Percentiles rank a stretch among this genome's conserved stretches.
phyloP scores from a whole-genome alignment of 345 rosid genomes.

The Toxicodendron radicans region DNA sequence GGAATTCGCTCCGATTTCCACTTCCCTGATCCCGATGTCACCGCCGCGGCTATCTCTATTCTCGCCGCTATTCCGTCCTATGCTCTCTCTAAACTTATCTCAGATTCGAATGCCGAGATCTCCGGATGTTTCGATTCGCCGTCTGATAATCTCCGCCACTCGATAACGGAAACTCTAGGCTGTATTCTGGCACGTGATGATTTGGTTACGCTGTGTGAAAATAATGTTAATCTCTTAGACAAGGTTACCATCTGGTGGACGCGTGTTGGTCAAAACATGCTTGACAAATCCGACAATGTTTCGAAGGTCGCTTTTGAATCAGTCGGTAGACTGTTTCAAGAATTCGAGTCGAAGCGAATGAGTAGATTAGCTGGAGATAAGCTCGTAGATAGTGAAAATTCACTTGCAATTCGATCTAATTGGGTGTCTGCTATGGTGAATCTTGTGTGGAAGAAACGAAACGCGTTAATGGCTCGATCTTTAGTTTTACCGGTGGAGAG shows the following conservation, averaged over 20 bases:
- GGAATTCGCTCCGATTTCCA: conserved; percentile 85
- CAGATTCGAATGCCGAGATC: conserved; percentile 72
- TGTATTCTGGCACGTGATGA: conserved; percentile 92
- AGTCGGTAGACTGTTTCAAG: conserved; percentile 83
- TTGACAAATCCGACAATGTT: conserved; percentile 78
- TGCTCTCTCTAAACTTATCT: conserved; percentile 72
- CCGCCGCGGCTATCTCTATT: conserved; percentile 84
- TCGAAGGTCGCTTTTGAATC: conserved; percentile 97
- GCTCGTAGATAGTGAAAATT: conserved; percentile 93
- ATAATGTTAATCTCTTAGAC: conserved; percentile 73
- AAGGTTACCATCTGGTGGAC: conserved; percentile 91
- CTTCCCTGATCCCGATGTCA: conserved; percentile 94
- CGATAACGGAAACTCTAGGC: conserved; percentile 88
- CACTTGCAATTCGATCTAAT: conserved; percentile 81
- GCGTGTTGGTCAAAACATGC: conserved; percentile 79
- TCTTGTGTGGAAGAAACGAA: conserved; percentile 78
- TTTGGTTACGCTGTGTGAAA: conserved; percentile 82
- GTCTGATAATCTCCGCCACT: conserved; percentile 72
- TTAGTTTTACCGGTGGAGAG: conserved; percentile 84
- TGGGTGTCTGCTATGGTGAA: conserved; percentile 92
- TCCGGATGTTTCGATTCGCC: conserved; percentile 75
- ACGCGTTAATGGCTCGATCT: conserved; percentile 80
- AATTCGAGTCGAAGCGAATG: conserved; percentile 91
- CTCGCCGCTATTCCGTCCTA: conserved; percentile 90
- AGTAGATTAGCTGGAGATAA: conserved; percentile 93